Evolutionary conservation across 73 alveolate genomes (phyloP), one percentile per base, ranked within the genome.

Genomic region (Blepharisma japonicum): DNA sequence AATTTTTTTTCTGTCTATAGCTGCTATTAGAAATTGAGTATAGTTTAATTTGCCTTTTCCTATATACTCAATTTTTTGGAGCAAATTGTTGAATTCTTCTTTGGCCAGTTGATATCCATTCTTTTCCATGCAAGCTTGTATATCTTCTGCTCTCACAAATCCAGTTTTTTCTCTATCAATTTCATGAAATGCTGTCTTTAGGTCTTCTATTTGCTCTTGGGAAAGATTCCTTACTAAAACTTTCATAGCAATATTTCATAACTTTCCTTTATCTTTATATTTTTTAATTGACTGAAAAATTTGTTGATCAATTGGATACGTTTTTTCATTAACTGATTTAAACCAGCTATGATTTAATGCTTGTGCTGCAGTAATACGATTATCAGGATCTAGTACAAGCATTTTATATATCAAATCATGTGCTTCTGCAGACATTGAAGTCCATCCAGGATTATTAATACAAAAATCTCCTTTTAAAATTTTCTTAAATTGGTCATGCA

Each of bases 271-370:
- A 25, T 23, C 82, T 61, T 61, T 61, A 39, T 14, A 61, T 61
- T 61, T 61, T 25, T 61, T 61, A n/a, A 61, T n/a, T 18, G 49
- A 18, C 14, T 14, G 14, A 25, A 61, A 61, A 9, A 61, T 39
- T 25, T 61, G 74, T 25, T 8, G 74, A 8, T 61, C 18, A 18
- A 61, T 61, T 20, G 14, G 14, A 14, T 61, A 14, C 5, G 3
- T 8, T 14, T 61, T 14, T 25, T 61, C 74, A 25, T 11, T 18
- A 25, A 14, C 18, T 8, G 23, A 9, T 70, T 70, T 42, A 77
- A 92, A 92, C 96, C 96, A 92, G 7, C 79, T 56, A 78, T 92
- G 96, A 20, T 82, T 27, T 27, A 92, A 55, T 4, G 87, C 86
- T 77, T 92, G 93, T 71, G 55, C 45, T 14, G 91, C 87, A 27